A percentile compares a stretch with the other conserved stretches of the same genome.
phyloP scores from a whole-genome alignment of 2,329 filamentous ascomycete species.

The Pseudocercospora fijiensis region DNA sequence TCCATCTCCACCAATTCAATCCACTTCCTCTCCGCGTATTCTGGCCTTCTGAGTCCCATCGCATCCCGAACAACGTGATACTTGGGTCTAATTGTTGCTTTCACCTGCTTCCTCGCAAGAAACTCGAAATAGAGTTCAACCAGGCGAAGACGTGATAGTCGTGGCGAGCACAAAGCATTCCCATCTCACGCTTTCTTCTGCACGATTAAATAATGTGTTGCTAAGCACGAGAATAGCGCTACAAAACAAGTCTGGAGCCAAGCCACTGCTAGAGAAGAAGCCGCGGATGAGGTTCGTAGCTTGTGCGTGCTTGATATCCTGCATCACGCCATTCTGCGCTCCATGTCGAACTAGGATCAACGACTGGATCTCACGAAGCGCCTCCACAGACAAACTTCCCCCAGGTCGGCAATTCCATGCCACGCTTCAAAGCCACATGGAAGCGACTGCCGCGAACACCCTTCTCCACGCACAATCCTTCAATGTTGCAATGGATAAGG shows the following conservation, averaged over 20 bases:
- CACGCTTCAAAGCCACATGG: background rate
- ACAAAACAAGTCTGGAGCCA: background rate
- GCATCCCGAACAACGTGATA: background rate
- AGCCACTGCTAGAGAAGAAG: conserved; percentile 1
- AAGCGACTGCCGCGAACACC: background rate
- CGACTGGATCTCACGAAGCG: background rate
- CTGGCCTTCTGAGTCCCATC: background rate
- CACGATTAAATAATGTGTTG: background rate
- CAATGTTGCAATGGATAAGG: conserved; percentile 8
- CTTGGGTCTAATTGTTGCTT: background rate
- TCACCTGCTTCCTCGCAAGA: background rate
- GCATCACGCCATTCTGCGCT: conserved; percentile 9
- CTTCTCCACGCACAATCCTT: background rate
- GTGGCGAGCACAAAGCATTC: background rate
- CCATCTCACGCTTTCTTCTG: background rate
- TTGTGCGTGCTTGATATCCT: conserved; percentile 12
- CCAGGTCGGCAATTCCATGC: conserved; percentile 5
- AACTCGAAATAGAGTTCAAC: background rate
- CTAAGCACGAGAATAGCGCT: conserved; percentile 4
- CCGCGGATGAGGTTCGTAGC: conserved; percentile 1
- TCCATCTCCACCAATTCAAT: background rate
- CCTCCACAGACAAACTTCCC: background rate
- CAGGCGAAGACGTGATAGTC: background rate
- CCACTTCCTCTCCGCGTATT: background rate
- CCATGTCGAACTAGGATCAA: conserved; percentile 1